Evolutionary conservation across 2,329 filamentous ascomycete genomes (phyloP).

Genomic region (Huntiella abstrusa): DNA sequence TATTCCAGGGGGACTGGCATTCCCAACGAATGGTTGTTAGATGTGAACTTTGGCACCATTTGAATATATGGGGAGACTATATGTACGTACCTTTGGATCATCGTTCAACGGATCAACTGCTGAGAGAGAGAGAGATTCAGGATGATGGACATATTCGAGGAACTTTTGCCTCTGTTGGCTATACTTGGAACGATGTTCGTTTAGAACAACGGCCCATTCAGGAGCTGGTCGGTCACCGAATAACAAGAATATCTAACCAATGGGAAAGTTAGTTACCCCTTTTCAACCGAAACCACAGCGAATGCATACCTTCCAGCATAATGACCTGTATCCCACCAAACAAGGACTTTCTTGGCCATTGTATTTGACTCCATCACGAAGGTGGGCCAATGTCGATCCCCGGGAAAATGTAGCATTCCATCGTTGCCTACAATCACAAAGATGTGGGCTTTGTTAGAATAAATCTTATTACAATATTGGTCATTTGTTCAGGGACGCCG

Average conservation of each 20-base stretch:
- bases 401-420: constrained; percentile 47
- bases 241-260: constrained; percentile 53
- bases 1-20: constrained; percentile 70
- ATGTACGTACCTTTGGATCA: constrained; percentile 37
- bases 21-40: neutral
- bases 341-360: constrained; percentile 44
- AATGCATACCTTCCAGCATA: constrained; percentile 69
- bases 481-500: neutral
- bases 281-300: neutral
- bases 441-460: neutral
- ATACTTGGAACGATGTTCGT: constrained; percentile 57
- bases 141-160: constrained; percentile 65
- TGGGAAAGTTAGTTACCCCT: neutral
- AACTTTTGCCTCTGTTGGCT: constrained; percentile 52
- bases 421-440: constrained; percentile 13
- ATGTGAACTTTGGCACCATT: neutral
- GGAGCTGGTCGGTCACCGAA: constrained; percentile 46
- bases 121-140: constrained; percentile 54
- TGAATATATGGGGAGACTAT: neutral
- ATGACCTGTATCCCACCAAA: constrained; percentile 56
- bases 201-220: constrained; percentile 50
- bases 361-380: constrained; percentile 45
- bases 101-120: constrained; percentile 72
- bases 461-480: neutral
- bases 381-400: constrained; percentile 36